phyloP scores from a whole-genome alignment of 805 yeast genomes.

The Saturnispora quitensis region DNA sequence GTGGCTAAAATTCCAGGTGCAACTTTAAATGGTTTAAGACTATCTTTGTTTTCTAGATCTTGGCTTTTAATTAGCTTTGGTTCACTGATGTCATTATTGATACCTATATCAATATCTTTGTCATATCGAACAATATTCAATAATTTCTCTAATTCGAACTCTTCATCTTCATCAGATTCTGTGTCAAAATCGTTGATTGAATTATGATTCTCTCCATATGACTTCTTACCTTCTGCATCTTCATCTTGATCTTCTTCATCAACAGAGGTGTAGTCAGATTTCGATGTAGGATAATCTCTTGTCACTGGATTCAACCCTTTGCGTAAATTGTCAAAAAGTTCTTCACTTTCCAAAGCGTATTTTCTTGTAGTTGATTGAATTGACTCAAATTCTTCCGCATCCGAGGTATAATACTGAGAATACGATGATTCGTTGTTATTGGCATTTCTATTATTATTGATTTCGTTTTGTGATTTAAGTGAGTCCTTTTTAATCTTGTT shows the following conservation, averaged over 20 bases:
- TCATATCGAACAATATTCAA: slow-evolving; percentile 4
- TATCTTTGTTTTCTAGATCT: background rate
- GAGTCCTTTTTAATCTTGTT: slow-evolving; percentile 4
- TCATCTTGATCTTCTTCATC: background rate
- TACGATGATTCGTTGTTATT: slow-evolving; percentile 8
- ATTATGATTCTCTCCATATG: background rate
- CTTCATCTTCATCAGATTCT: background rate
- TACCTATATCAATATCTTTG: background rate
- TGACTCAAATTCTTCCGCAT: slow-evolving; percentile 21
- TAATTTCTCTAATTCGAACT: slow-evolving; percentile 4
- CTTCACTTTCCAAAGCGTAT: slow-evolving; percentile 20
- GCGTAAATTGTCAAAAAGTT: slow-evolving; percentile 20
- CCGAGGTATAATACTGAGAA: slow-evolving; percentile 23
- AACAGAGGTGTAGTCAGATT: slow-evolving; percentile 20
- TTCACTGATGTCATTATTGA: background rate
- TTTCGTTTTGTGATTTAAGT: background rate
- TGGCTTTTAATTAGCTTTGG: background rate
- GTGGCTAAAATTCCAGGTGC: slow-evolving; percentile 7
- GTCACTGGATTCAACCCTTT: slow-evolving; percentile 14
- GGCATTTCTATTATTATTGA: background rate
- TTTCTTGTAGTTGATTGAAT: slow-evolving; percentile 18
- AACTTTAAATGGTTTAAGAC: background rate
- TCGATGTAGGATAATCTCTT: slow-evolving; percentile 6
- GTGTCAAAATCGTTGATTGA: background rate
- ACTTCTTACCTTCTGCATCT: slow-evolving; percentile 10